These are phyloP conservation scores for Saccharomycopsis sp. DNA, from an alignment of 805 yeast genomes.

Conservation along the genomic window DNA sequence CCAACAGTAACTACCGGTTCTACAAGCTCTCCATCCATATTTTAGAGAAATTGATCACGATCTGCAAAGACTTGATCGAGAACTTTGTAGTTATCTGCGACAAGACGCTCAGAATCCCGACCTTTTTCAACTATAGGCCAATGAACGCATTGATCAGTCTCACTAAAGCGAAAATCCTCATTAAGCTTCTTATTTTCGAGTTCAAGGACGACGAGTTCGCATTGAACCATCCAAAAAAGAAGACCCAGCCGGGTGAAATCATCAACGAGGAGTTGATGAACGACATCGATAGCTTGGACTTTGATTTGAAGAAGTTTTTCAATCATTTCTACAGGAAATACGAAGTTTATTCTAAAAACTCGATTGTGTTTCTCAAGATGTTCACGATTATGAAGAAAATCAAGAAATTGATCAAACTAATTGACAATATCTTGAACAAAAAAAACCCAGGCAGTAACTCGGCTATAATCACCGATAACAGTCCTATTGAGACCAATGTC, in stretches of 20 bases:
- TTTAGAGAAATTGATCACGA: conserved; percentile 36
- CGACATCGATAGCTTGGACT: conserved; percentile 18
- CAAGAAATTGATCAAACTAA: conserved; percentile 19
- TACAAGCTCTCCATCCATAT: conserved; percentile 14
- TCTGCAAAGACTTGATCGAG: conserved; percentile 41
- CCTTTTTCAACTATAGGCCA: conserved; percentile 48
- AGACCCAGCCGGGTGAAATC: conserved; percentile 27
- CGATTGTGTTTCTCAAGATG: conserved; percentile 20
- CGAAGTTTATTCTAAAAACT: conserved; percentile 14
- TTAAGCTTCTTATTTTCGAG: conserved; percentile 30
- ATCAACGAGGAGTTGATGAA: conserved; percentile 19
- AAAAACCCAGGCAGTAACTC: neutral
- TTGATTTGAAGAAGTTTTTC: conserved; percentile 19
- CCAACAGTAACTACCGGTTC: conserved; percentile 1
- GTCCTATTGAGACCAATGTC: neutral
- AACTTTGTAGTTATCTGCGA: conserved; percentile 38
- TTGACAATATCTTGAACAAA: conserved; percentile 14
- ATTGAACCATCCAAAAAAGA: conserved; percentile 24
- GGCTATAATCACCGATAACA: neutral
- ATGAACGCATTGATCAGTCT: conserved; percentile 45
- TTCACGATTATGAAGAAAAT: conserved; percentile 21
- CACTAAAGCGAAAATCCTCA: conserved; percentile 40
- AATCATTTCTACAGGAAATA: conserved; percentile 18
- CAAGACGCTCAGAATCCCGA: conserved; percentile 38
- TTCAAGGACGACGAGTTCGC: conserved; percentile 1